Evolutionary conservation across 495 filamentous ascomycete genomes (phyloP).

Genomic region (Neurospora sp.): DNA sequence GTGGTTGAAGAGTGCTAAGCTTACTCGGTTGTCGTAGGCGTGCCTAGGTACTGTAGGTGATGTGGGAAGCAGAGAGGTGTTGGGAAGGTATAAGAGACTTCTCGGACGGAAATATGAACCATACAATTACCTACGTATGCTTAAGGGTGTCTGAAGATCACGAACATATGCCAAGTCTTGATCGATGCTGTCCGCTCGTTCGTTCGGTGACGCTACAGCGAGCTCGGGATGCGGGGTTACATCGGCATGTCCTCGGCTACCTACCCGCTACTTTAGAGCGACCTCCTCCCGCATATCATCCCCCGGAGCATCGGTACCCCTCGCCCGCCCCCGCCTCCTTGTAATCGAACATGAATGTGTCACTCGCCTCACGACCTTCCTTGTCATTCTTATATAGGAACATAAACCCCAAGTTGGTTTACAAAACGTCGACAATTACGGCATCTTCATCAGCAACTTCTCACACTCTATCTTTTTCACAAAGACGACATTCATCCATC

Average conservation of each 20-base stretch:
- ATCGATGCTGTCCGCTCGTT: background rate
- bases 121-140: no score
- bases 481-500: background rate
- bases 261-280: background rate
- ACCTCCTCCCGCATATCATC: background rate
- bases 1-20: constrained; percentile 49
- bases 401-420: rapidly evolving
- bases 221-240: background rate
- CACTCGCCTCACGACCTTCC: background rate
- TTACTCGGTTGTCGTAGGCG: constrained; percentile 17
- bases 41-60: background rate
- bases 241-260: background rate
- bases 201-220: background rate
- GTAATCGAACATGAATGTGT: background rate
- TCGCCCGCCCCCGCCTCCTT: background rate
- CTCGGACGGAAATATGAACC: background rate
- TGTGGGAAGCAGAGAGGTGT: background rate
- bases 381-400: background rate
- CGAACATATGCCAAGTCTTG: background rate
- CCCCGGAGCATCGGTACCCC: background rate
- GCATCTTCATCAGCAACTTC: background rate
- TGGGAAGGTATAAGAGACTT: background rate
- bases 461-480: background rate
- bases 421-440: background rate
- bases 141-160: background rate